Percentiles rank a stretch among this genome's conserved stretches.
phyloP scores from a whole-genome alignment of 805 yeast species.

The Zygoascus tannicola region DNA sequence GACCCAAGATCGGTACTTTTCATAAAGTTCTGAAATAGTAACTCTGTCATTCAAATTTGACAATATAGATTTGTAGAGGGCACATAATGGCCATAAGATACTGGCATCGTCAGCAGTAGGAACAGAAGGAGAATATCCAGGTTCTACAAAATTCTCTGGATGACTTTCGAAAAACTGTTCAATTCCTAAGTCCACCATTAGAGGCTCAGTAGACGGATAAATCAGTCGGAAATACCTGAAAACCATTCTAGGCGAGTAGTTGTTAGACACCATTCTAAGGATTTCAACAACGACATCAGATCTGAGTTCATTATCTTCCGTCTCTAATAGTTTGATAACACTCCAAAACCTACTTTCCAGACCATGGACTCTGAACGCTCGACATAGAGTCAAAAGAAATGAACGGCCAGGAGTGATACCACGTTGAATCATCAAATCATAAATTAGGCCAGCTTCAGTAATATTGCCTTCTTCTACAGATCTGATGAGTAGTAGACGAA shows the following conservation, averaged over 20 bases:
- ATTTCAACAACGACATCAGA: slow-evolving; percentile 20
- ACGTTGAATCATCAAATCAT: slow-evolving; percentile 15
- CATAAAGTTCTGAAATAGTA: slow-evolving; percentile 1
- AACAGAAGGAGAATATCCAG: not conserved
- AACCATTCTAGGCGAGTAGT: slow-evolving; percentile 16
- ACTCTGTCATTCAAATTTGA: slow-evolving; percentile 9
- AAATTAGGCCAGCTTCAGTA: slow-evolving; percentile 17
- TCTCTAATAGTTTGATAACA: slow-evolving; percentile 14
- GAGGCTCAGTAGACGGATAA: slow-evolving; percentile 14
- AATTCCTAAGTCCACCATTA: slow-evolving; percentile 15
- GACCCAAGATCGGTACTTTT: not conserved
- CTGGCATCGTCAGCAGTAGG: not conserved
- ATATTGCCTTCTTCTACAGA: slow-evolving; percentile 22
- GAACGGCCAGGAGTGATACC: slow-evolving; percentile 14
- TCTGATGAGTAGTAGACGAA: slow-evolving; percentile 17
- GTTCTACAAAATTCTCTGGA: not conserved
- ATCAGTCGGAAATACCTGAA: slow-evolving; percentile 12
- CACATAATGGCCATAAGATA: not conserved
- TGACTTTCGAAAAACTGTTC: slow-evolving; percentile 1
- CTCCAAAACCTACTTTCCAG: slow-evolving; percentile 22
- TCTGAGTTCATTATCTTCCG: slow-evolving; percentile 11
- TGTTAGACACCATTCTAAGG: slow-evolving; percentile 17
- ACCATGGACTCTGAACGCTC: slow-evolving; percentile 22
- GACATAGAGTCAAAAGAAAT: slow-evolving; percentile 19
- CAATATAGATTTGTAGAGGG: slow-evolving; percentile 22